Evolutionary conservation across 1,284 basidiomycete genomes (phyloP), one percentile per base, ranked within the genome.

Genomic region (Cerioporus squamosus): DNA sequence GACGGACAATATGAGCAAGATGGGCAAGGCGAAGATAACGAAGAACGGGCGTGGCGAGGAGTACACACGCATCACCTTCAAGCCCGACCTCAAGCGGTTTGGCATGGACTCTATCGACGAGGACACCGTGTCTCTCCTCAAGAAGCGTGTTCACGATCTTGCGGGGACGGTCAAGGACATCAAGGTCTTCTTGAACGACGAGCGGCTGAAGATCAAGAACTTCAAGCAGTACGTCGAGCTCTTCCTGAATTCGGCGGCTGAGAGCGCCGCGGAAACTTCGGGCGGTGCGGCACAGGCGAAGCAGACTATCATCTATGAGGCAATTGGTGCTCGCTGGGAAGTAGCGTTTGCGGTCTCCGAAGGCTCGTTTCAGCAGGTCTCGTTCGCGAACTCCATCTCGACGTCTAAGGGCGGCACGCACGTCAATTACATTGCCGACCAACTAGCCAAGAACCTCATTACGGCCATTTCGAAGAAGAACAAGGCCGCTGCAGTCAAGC

Each of bases 141-240:
- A 91, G 76, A 95, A 97, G 78, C 94, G 97, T 56, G 97, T 98
- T 2, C 98, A 95, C 75, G 97, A 99, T 72, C 87, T 99, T 84
- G 95, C 97, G 2, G 97, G 97, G 22, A 98, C 96, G 6, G 85
- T 95, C 64, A 94, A 87, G 75, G 93, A 95, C 68, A 82, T 97
- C 73, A 98, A 98, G 74, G 97, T 99, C 18, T 93, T 84, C 72
- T 81, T 98, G 61, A 97, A 99, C 72, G 94, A 93, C 74, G 93
- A 98, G 73, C 85, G 91, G 15, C 74, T 99, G 71, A 97, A 96
- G 74, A 83, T 98, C 79, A 95, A 95, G 78, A 90, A 86, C 71
- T 99, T 99, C 85, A 97, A 96, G 80, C 90, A 95, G 77, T 99
- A 99, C 73, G 94, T 98, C 61, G 95, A 98, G 53, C 86, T 99